Conservation (phyloP, 768 basidiomycete genomes). For the Termitomyces titanicus region DNA sequence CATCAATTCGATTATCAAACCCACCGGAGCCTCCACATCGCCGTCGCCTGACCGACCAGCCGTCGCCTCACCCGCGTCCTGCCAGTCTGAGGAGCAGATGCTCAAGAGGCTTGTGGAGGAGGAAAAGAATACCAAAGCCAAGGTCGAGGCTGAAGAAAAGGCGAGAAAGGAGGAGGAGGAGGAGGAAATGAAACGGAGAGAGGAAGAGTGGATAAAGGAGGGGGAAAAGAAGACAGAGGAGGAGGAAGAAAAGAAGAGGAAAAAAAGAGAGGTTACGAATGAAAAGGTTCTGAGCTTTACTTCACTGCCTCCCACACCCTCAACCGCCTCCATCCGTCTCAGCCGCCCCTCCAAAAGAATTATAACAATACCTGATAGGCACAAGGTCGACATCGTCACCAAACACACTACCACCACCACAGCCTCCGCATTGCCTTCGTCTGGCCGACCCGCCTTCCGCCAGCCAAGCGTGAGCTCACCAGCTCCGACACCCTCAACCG, state of each 20-base stretch:
- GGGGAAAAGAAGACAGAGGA: conserved; percentile 35
- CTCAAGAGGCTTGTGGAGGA: conserved; percentile 43
- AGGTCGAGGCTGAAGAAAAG: conserved; percentile 42
- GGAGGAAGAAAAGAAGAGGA: conserved; percentile 44
- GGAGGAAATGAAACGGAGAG: conserved; percentile 37
- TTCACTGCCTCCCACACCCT: conserved; percentile 71
- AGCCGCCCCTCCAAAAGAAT: no score
- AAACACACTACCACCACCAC: no score
- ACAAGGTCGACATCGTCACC: no score
- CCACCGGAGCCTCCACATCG: conserved; percentile 37
- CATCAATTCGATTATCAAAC: conserved; percentile 49
- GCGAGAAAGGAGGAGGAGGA: conserved; percentile 36
- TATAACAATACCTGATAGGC: no score
- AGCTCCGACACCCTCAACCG: no score
- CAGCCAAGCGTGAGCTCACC: no score
- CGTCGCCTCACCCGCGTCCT: conserved; percentile 29
- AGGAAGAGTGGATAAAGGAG: conserved; percentile 27
- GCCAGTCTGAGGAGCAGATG: conserved; percentile 45
- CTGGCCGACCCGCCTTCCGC: no score
- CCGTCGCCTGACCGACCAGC: conserved; percentile 29
- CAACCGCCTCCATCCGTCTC: no score
- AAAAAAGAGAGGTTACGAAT: conserved; percentile 46
- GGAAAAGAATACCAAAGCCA: conserved; percentile 34
- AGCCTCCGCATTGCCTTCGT: no score
- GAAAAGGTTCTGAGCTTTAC: no score